phyloP scores from a whole-genome alignment of 2,329 filamentous ascomycete species.

The Colletotrichum sublineola region DNA sequence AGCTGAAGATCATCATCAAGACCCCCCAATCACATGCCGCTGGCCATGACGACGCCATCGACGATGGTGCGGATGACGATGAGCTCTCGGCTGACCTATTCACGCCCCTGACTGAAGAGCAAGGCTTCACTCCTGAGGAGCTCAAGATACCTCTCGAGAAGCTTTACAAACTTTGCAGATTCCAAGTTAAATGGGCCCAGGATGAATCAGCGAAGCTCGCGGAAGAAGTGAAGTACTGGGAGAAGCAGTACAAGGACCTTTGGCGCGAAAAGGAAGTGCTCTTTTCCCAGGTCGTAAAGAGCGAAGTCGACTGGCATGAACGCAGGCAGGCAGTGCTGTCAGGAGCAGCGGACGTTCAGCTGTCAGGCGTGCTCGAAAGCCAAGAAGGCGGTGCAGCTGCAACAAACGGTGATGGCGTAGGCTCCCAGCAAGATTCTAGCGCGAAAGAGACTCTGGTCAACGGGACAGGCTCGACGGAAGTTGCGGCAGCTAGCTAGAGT shows the following conservation, averaged over 20 bases:
- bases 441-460: slow-evolving; percentile 23
- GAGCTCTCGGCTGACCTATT: slow-evolving; percentile 71
- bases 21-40: slow-evolving; percentile 69
- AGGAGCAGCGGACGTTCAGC: slow-evolving; percentile 60
- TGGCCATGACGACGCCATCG: slow-evolving; percentile 66
- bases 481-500: slow-evolving; percentile 25
- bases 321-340: slow-evolving; percentile 68
- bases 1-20: slow-evolving; percentile 75
- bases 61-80: slow-evolving; percentile 68
- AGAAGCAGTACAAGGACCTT: slow-evolving; percentile 76
- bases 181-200: slow-evolving; percentile 80
- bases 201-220: slow-evolving; percentile 74
- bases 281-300: slow-evolving; percentile 77
- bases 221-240: slow-evolving; percentile 74
- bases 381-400: slow-evolving; percentile 28
- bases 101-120: slow-evolving; percentile 66
- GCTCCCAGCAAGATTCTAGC: slow-evolving; percentile 41
- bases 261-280: slow-evolving; percentile 86
- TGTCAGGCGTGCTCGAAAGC: slow-evolving; percentile 51
- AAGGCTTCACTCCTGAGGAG: slow-evolving; percentile 76
- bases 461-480: slow-evolving; percentile 23
- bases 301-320: slow-evolving; percentile 75
- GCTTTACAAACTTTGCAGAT: slow-evolving; percentile 76
- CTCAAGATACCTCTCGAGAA: slow-evolving; percentile 70
- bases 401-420: slow-evolving; percentile 45